Percentiles rank a stretch among this genome's conserved stretches.
Conservation (phyloP, 1,284 basidiomycete species). For the Phellopilus nigrolimitatus region DNA sequence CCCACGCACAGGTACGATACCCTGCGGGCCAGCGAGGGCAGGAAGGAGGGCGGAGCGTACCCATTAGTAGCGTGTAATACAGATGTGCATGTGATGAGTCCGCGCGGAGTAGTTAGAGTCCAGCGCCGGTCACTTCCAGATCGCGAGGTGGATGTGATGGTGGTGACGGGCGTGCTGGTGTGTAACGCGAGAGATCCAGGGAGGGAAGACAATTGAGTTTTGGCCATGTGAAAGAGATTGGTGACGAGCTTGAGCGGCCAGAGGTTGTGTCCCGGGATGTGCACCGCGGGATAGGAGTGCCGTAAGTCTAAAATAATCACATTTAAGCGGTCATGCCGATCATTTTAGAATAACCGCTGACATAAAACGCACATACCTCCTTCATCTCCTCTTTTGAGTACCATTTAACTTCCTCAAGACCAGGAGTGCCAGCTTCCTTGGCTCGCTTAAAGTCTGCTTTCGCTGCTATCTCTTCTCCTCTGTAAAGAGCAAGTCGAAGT, state of each 20-base stretch:
- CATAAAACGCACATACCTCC: constrained; percentile 32
- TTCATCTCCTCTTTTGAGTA: constrained; percentile 44
- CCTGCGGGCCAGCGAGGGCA: constrained; percentile 48
- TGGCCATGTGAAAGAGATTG: constrained; percentile 48
- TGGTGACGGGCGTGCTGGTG: constrained; percentile 63
- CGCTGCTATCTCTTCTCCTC: constrained; percentile 37
- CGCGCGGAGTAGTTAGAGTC: constrained; percentile 55
- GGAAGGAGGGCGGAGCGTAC: constrained; percentile 64
- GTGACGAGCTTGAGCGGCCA: constrained; percentile 78
- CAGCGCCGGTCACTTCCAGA: constrained; percentile 39
- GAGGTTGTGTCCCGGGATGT: constrained; percentile 54
- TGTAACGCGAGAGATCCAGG: constrained; percentile 48
- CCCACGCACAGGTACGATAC: constrained; percentile 69
- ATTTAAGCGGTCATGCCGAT: background rate
- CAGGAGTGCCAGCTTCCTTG: constrained; percentile 44
- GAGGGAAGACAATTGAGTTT: constrained; percentile 24
- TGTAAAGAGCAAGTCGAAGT: constrained; percentile 48
- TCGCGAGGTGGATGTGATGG: constrained; percentile 29
- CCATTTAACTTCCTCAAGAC: constrained; percentile 43
- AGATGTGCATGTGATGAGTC: constrained; percentile 48
- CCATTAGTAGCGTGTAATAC: constrained; percentile 81
- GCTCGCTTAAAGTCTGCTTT: constrained; percentile 51
- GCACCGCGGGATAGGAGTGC: constrained; percentile 50
- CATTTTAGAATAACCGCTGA: too few species aligned
- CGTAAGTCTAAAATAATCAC: constrained; percentile 43